Evolutionary conservation across 495 filamentous ascomycete genomes (phyloP), one percentile per base, ranked within the genome.

Genomic region (Penicillium psychrofluorescens): DNA sequence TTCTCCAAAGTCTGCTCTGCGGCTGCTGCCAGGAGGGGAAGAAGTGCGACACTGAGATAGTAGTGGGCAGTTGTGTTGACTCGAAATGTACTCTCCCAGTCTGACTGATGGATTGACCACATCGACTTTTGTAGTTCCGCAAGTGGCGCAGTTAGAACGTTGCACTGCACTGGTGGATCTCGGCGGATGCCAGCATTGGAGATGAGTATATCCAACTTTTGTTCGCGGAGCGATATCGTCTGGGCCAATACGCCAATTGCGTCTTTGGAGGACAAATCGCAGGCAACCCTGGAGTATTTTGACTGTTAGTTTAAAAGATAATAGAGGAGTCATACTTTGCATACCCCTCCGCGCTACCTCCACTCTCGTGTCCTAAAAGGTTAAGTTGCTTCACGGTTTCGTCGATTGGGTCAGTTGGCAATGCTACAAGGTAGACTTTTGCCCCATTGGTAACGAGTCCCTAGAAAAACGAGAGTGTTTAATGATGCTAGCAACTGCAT

Each of bases 1-100:
- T 34, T 27, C 0, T 11, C 22, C 10, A 48, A 22, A 8, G 37
- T 9, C 4, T 41, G 32, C 3, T 52, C 43, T 8, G 56, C 57
- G 0, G 69, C 66, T 7, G 61, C 63, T 1, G 48, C 57, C 7
- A 73, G 57, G 4, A 70, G 48, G 10, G 66, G 62, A 0, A 73
- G 49, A 10, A 71, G 58, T 0, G 67, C 64, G 10, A 73, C 62
- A 11, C 58, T 58, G 31, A 71, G 57, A 43, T 62, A 73, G 33
- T 73, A 73, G 35, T 73, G 69, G 6, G 69, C 66, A 7, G 62
- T 67, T 2, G 59, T 66, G 33, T 73, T 73, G 9, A 71, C 54
- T 11, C 55, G 49, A 31, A 73, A 73, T 6, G 67, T 66, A 11
- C 58, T 37, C 0, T 46, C 53, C 69, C 69, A 73, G 38, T 70